These are phyloP conservation scores for Cryphonectria parasitica DNA, from an alignment of 2,329 filamentous ascomycete species.

Conservation along the genomic window DNA sequence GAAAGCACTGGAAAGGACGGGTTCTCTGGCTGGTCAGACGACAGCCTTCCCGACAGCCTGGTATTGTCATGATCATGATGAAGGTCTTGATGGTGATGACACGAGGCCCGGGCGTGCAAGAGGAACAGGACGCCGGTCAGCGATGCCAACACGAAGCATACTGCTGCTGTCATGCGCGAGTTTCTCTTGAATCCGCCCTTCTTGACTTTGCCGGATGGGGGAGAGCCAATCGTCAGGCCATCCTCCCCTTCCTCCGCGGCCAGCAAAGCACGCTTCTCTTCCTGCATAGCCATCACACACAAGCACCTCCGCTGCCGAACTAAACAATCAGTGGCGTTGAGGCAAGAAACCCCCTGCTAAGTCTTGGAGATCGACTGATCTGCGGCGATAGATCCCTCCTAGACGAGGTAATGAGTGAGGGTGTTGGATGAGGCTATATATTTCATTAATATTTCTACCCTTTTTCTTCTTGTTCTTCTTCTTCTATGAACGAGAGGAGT, in stretches of 20 bases:
- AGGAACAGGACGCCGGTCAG: conserved; percentile 1
- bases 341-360: background rate
- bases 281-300: background rate
- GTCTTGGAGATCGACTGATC: background rate
- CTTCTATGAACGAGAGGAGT: background rate
- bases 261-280: background rate
- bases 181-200: background rate
- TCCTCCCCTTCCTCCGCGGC: background rate
- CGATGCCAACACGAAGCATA: conserved; percentile 16
- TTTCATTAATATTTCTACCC: background rate
- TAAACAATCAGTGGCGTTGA: background rate
- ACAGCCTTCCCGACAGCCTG: background rate
- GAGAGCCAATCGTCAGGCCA: background rate
- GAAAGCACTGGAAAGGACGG: background rate
- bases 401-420: background rate
- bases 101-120: conserved; percentile 7
- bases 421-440: background rate
- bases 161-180: background rate
- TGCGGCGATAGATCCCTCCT: background rate
- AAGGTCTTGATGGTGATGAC: conserved; percentile 13
- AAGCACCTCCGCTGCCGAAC: background rate
- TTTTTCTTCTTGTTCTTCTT: background rate
- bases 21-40: background rate
- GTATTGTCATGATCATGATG: conserved; percentile 1
- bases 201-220: background rate